phyloP scores from a whole-genome alignment of 2,329 filamentous ascomycete species.

The Diaporthe citriasiana region DNA sequence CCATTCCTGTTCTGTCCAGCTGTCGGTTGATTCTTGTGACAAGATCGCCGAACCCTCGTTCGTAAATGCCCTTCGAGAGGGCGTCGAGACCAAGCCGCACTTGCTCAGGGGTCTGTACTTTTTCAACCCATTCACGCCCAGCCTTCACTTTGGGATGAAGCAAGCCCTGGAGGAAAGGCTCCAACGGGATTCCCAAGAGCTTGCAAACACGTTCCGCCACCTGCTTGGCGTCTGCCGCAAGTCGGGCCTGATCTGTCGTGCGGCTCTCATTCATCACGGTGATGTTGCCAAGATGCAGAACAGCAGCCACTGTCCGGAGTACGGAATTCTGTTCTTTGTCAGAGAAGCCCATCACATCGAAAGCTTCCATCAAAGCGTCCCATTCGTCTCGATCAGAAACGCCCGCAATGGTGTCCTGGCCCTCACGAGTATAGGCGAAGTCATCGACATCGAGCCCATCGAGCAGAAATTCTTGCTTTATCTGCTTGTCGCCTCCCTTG shows the following conservation, averaged over 20 bases:
- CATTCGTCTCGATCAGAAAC: constrained; percentile 94
- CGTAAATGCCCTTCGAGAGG: constrained; percentile 96
- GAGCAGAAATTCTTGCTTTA: constrained; percentile 84
- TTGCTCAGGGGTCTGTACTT: constrained; percentile 97
- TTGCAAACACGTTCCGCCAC: constrained; percentile 85
- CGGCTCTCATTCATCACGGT: constrained; percentile 91
- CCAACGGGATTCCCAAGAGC: constrained; percentile 85
- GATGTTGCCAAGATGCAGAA: constrained; percentile 94
- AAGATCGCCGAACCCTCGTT: constrained; percentile 93
- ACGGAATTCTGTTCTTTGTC: constrained; percentile 87
- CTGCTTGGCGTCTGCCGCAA: constrained; percentile 80
- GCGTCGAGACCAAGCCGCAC: constrained; percentile 92
- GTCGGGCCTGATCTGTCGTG: constrained; percentile 88
- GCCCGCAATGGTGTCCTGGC: constrained; percentile 91
- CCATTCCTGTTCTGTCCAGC: constrained; percentile 86
- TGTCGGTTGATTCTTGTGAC: constrained; percentile 93
- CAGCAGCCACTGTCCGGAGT: constrained; percentile 87
- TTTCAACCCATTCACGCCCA: constrained; percentile 97
- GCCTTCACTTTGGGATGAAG: constrained; percentile 96
- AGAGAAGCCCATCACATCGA: constrained; percentile 93
- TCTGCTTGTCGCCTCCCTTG: constrained; percentile 80
- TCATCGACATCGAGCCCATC: constrained; percentile 83
- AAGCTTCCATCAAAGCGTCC: constrained; percentile 90
- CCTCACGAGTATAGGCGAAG: constrained; percentile 91
- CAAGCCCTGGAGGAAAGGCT: constrained; percentile 89